A percentile compares a stretch with the other conserved stretches of the same genome.
Evolutionary conservation across 257 asterid species (phyloP).

Genomic region (Solanum lignicaule): DNA sequence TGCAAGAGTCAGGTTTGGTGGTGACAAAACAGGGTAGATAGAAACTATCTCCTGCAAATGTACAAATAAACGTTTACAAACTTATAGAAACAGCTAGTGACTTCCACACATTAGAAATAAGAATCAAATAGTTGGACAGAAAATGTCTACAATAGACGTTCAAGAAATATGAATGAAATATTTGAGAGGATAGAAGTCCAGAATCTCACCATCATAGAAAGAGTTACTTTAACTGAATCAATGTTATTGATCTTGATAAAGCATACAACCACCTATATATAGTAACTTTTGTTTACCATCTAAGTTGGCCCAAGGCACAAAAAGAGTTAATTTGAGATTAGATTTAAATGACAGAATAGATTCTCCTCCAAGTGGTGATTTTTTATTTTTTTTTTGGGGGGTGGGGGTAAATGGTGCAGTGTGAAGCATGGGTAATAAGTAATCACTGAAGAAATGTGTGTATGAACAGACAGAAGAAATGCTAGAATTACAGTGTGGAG

Average conservation of each 20-base stretch:
- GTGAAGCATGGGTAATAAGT: not conserved
- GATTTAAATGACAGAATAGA: not conserved
- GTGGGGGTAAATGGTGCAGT: not conserved
- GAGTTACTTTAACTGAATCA: not conserved
- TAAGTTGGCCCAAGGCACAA: not conserved
- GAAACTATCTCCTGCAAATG: slow-evolving; percentile 25
- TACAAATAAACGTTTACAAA: not conserved
- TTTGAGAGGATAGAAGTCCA: not conserved
- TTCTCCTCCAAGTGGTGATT: not conserved
- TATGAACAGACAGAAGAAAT: not conserved
- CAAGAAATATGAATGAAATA: not conserved
- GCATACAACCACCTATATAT: not conserved
- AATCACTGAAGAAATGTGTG: not conserved
- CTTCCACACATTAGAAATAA: not conserved
- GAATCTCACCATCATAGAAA: not conserved
- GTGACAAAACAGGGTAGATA: slow-evolving; percentile 18
- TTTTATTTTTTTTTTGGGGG: not conserved
- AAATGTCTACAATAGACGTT: not conserved
- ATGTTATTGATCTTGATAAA: not conserved
- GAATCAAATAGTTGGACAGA: not conserved
- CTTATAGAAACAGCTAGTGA: not conserved
- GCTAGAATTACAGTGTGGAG: not conserved
- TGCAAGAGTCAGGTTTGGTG: slow-evolving; percentile 16
- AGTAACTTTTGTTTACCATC: not conserved
- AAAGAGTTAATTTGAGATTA: not conserved